Evolutionary conservation across 2,329 filamentous ascomycete species (phyloP), one percentile per base, ranked within the genome.

Genomic region (Diaporthe aspalathi): DNA sequence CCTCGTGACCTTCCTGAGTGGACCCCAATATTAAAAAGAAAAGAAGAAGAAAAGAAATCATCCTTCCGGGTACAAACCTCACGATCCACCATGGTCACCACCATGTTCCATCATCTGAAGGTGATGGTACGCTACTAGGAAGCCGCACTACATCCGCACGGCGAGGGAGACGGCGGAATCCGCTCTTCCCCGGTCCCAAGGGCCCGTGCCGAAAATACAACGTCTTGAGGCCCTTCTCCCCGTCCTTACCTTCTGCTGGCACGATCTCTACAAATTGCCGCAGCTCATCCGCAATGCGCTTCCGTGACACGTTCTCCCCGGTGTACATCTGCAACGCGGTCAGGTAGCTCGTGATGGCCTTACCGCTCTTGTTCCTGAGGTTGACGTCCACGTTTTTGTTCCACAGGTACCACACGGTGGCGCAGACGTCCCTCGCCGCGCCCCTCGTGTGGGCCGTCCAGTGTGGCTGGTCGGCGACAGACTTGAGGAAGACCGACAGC

Each of bases 351-450:
- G 40, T 45, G 29, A 71, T 45, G 35, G 69, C 52, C 53, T 71
- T 71, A 43, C 69, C 69, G 22, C 29, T 49, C 14, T 62, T 68
- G 43, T 71, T 71, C 45, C 49, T 53, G 24, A 27, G 43, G 45
- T 50, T 68, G 63, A 71, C 17, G 35, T 71, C 69, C 27, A 71
- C 35, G 8, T 71, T 54, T 12, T 52, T 68, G n/a, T 50, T 68
- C 69, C 69, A 71, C 22, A 71, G 53, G 17, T 62, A 68, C 69
- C 69, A 71, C 17, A 71, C 49, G 1, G 62, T 45, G 14, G 27
- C 32, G 45, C 47, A 52, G 17, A 68, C n/a, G 14, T 22, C 22
- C 11, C 22, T 35, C 2, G 38, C 43, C 14, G 49, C 52, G 9
- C 63, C 53, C 20, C n/a, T 22, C 12, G 24, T 35, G 43, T 29